Evolutionary conservation across 768 basidiomycete genomes (phyloP).

Genomic region (Xerocomus potaroensis): DNA sequence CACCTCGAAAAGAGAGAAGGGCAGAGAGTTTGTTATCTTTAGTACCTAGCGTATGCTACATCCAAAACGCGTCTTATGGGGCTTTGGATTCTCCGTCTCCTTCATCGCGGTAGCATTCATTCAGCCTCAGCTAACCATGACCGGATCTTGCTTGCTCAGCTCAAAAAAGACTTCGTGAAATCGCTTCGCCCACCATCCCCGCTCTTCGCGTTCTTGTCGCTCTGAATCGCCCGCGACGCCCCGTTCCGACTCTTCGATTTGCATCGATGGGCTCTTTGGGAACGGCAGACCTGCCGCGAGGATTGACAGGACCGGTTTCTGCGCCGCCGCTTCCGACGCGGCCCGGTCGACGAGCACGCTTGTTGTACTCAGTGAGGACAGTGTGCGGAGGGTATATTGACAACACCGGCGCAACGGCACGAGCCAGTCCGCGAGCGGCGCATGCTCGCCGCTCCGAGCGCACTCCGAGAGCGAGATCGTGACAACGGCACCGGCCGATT

Average conservation of each 20-base stretch:
- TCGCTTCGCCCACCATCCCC: conserved; percentile 69
- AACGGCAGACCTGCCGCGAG: conserved; percentile 49
- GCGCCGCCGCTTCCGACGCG: conserved; percentile 26
- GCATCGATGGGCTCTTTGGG: conserved; percentile 71
- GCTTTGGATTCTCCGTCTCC: not conserved
- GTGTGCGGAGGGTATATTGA: conserved; percentile 41
- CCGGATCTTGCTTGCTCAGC: conserved; percentile 38
- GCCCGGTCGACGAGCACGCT: conserved; percentile 25
- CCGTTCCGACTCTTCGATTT: conserved; percentile 37
- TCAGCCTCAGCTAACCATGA: too few relatives aligned
- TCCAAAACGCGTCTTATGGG: too few relatives aligned
- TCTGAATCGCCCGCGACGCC: conserved; percentile 24
- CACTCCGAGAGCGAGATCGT: conserved; percentile 33
- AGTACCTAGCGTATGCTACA: too few relatives aligned
- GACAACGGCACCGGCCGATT: conserved; percentile 31
- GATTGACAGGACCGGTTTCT: conserved; percentile 36
- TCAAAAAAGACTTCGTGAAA: conserved; percentile 63
- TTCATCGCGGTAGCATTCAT: too few relatives aligned
- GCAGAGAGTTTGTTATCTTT: too few relatives aligned
- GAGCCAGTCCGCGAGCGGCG: conserved; percentile 35
- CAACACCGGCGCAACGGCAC: conserved; percentile 51
- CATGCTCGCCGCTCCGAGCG: not conserved
- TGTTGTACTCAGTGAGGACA: conserved; percentile 33
- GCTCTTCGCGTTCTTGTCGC: conserved; percentile 58
- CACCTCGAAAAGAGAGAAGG: too few relatives aligned